Base-by-base conservation (phyloP, 345 rosid species). In the Pugionium cornutum region DNA sequence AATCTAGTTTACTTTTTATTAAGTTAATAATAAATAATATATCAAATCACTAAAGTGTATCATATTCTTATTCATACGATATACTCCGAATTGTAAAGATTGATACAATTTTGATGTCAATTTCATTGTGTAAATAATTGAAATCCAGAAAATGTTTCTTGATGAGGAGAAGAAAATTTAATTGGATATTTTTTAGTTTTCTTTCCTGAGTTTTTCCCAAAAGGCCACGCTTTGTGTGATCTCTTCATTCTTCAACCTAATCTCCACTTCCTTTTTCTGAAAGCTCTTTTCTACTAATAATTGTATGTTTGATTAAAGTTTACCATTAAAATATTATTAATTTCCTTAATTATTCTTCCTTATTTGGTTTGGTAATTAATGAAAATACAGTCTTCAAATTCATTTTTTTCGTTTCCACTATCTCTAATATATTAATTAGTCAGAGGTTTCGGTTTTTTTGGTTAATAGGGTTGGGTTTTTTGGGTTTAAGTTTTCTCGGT, bases 1-100 rank as follows among this genome's bases (percentile, higher is more conserved):
- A 18, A 18, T 18, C 18, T 18, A 18, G 18, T 18, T 18, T 18
- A 51, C 59, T 64, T 64, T 50, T 53, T 40, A 18, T 64, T 40
- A 51, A 37, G 67, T 48, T 36, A 48, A 8, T 61, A 47, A 25
- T 35, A 34, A 34, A 45, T 32, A 2, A 40, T 8, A 46, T 26
- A 36, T 61, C 32, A 5, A 48, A 36, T 10, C 46, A 48, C 47
- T 47, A 30, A 32, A 25, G 9, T 10, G 36, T 7, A 49, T 4
- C 9, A 37, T 63, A 49, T 50, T 36, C 18, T 62, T 63, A 18
- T 40, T 30, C 49, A 29, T 39, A 39, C 5, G 9, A 51, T 18
- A 11, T 30, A 18, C 18, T 40, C 31, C 10, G 0, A 54, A 35
- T 54, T 54, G 5, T 35, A 18, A 54, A 54, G 31, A 35, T 54